Conservation (phyloP, 148 eudicot genomes). For the Chenopodium suecicum region DNA sequence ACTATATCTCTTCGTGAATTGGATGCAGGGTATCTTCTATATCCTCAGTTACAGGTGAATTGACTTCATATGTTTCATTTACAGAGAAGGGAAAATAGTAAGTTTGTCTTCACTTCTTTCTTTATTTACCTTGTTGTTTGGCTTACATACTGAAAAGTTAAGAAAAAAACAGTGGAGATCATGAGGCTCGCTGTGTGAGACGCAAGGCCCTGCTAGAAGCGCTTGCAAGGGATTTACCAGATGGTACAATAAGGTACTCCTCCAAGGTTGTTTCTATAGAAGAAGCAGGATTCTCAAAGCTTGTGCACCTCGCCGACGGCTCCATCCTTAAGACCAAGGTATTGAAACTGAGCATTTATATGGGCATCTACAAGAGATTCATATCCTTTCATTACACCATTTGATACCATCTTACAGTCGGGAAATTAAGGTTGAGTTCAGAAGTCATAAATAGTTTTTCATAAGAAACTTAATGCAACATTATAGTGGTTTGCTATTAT, state of each 20-base stretch:
- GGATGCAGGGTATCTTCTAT: constrained; percentile 29
- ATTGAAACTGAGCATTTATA: neutral
- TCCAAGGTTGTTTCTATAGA: constrained; percentile 60
- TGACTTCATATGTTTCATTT: constrained; percentile 12
- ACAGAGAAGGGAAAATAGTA: constrained; percentile 12
- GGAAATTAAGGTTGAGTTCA: too few relatives aligned
- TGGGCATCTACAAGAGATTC: too few relatives aligned
- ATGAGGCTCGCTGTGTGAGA: constrained; percentile 46
- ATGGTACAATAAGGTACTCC: constrained; percentile 49
- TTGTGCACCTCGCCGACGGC: constrained; percentile 55
- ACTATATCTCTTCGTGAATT: neutral
- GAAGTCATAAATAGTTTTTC: too few relatives aligned
- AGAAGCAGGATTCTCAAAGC: constrained; percentile 39
- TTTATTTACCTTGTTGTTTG: too few relatives aligned
- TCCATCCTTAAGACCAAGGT: constrained; percentile 54
- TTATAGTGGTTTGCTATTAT: too few relatives aligned
- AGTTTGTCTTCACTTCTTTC: neutral
- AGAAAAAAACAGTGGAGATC: constrained; percentile 33
- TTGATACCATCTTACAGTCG: too few relatives aligned
- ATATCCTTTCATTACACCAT: too few relatives aligned
- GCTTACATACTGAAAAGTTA: neutral
- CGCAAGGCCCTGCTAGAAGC: constrained; percentile 49
- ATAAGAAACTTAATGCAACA: too few relatives aligned
- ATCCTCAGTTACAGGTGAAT: constrained; percentile 40
- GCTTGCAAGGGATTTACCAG: constrained; percentile 56